These are phyloP conservation scores for Castanea crenata DNA, from an alignment of 306 rosid species.

Conservation along the genomic window DNA sequence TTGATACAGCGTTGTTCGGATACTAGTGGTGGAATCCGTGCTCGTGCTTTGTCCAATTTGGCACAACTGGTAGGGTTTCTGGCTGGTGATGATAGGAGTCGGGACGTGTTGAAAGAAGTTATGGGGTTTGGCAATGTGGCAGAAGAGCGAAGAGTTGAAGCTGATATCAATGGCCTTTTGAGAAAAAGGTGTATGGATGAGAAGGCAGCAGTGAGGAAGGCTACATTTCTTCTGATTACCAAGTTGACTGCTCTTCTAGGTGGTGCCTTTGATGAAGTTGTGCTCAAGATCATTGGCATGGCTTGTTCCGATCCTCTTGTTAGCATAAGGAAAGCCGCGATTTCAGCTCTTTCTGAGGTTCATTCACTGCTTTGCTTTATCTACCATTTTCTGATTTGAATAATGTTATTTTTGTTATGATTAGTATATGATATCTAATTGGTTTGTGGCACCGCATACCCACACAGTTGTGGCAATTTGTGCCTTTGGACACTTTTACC, in stretches of 20 bases:
- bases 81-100: constrained; percentile 35
- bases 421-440: not conserved
- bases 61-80: constrained; percentile 69
- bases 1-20: constrained; percentile 82
- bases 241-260: constrained; percentile 65
- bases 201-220: constrained; percentile 87
- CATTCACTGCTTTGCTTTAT: constrained; percentile 1
- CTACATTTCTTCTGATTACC: constrained; percentile 74
- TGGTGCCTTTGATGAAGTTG: constrained; percentile 67
- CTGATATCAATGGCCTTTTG: constrained; percentile 49
- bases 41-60: constrained; percentile 70
- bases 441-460: not conserved
- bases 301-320: constrained; percentile 94
- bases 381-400: not conserved
- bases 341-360: constrained; percentile 81
- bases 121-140: constrained; percentile 51
- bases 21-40: constrained; percentile 55
- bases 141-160: constrained; percentile 25
- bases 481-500: not conserved
- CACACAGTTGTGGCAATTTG: not conserved
- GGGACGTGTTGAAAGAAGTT: constrained; percentile 47
- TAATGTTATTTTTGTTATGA: not conserved
- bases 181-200: constrained; percentile 84
- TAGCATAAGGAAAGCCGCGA: constrained; percentile 84
- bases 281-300: constrained; percentile 75